Base-by-base conservation (phyloP, 768 basidiomycete species). In the Amanita molliuscula region DNA sequence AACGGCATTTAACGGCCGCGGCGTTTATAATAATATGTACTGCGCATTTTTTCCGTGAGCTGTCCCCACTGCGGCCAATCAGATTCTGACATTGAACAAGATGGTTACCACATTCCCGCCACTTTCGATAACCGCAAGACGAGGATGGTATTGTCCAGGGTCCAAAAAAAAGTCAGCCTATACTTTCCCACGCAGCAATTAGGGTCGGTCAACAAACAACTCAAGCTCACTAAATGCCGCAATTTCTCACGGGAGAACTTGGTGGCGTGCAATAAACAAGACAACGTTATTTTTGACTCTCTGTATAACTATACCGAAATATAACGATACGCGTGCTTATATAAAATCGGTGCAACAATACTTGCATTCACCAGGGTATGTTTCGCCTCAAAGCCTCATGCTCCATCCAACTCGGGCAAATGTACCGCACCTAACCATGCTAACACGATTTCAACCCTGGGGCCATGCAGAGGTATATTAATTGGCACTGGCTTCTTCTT, bases 381-480 rank as follows among this genome's bases (percentile, higher is more conserved):
- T n/a, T 10, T 11, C 10, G 10, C 20, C 11, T 23, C 31, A n/a
- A 21, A n/a, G n/a, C 34, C 15, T 50, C 23, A 50, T n/a, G 38
- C 48, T 9, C 41, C 63, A 44, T 89, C 88, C 56, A 91, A 61
- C 58, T 88, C 86, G 3, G 78, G 80, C 31, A 92, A 64, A 68
- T 87, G 82, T 50, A 89, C 84, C 15, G 86, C 88, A 21, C 74
- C 88, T 48, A 92, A 67, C 88, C 88, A 92, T 37, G 89, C 89
- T 50, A 92, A 72, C 49, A 90, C 73, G 50, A 92, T 73, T 65
- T 92, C 89, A 41, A 92, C 89, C 5, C 88, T 75, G 31, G 90
- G 88, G 0, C 89, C 89, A 64, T 90, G 87, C 54, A 92, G 66
- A 8, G 88, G 86, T 50, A 92, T 88, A 59, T 81, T 87, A 62